Percentiles rank a stretch among this genome's conserved stretches.
Evolutionary conservation across 2,329 filamentous ascomycete genomes (phyloP).

Genomic region (Pochonia chlamydosporia): DNA sequence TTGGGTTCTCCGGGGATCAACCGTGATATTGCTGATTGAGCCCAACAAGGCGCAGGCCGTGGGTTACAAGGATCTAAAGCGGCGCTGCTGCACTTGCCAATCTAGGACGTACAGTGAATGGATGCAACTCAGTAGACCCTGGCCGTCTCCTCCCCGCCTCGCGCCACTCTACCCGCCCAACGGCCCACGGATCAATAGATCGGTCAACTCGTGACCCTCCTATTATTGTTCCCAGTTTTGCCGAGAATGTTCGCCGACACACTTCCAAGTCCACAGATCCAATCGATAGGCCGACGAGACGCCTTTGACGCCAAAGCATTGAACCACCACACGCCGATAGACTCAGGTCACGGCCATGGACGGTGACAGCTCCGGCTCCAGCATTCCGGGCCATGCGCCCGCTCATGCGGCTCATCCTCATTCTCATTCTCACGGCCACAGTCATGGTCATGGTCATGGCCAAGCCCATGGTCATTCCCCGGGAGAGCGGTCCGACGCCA

Average conservation of each 20-base stretch:
- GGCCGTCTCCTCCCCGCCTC: too few relatives aligned
- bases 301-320: constrained; percentile 9
- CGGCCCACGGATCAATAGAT: background rate
- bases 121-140: too few relatives aligned
- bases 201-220: constrained; percentile 7
- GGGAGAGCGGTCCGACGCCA: constrained; percentile 3
- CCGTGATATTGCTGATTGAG: too few relatives aligned
- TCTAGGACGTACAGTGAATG: too few relatives aligned
- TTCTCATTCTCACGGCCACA: background rate
- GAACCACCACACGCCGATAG: constrained; percentile 2
- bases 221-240: constrained; percentile 4
- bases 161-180: background rate
- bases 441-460: too few relatives aligned
- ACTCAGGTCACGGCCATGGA: constrained; percentile 10
- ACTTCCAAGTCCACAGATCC: constrained; percentile 7
- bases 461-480: background rate
- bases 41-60: too few relatives aligned
- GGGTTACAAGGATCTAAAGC: too few relatives aligned
- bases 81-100: too few relatives aligned
- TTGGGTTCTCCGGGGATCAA: too few relatives aligned
- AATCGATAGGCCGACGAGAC: constrained; percentile 10
- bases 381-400: constrained; percentile 2
- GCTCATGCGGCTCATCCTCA: background rate
- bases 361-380: constrained; percentile 4
- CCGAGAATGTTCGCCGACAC: constrained; percentile 10